phyloP scores from a whole-genome alignment of 164 flowering plant species.

The Amborella trichopoda region DNA sequence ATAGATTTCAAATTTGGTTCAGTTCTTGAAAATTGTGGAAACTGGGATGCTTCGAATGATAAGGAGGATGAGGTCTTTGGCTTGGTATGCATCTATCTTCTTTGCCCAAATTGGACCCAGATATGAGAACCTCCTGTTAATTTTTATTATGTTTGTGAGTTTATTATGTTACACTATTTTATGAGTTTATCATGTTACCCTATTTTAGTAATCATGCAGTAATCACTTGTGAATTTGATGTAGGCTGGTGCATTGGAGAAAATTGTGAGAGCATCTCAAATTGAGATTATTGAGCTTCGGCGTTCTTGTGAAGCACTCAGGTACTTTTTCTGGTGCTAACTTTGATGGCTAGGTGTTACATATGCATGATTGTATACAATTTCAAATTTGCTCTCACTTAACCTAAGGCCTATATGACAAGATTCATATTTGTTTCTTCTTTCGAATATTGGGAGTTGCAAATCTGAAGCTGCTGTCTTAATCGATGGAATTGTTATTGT shows the following conservation, averaged over 20 bases:
- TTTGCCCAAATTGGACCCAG: neutral
- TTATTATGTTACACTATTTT: neutral
- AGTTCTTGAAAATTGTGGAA: conserved; percentile 22
- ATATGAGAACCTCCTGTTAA: neutral
- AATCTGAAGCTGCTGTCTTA: too few species aligned
- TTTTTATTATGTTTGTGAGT: neutral
- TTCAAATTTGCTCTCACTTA: too few species aligned
- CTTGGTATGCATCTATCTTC: conserved; percentile 34
- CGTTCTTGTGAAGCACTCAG: conserved; percentile 74
- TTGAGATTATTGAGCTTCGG: conserved; percentile 75
- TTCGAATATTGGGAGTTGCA: too few species aligned
- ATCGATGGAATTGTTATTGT: too few species aligned
- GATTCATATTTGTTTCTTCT: too few species aligned
- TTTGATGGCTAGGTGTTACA: too few species aligned
- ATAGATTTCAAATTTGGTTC: conserved; percentile 48
- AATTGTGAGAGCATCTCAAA: conserved; percentile 76
- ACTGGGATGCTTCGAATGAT: conserved; percentile 14
- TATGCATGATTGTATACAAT: too few species aligned
- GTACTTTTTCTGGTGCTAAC: conserved; percentile 39
- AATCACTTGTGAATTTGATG: neutral
- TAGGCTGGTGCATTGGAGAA: conserved; percentile 92
- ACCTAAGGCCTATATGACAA: too few species aligned
- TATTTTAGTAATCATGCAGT: neutral
- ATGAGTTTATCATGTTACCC: neutral
- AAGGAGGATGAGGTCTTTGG: conserved; percentile 73